Conservation (phyloP, 2,329 filamentous ascomycete genomes). For the Aspergillus pseudonomiae region DNA sequence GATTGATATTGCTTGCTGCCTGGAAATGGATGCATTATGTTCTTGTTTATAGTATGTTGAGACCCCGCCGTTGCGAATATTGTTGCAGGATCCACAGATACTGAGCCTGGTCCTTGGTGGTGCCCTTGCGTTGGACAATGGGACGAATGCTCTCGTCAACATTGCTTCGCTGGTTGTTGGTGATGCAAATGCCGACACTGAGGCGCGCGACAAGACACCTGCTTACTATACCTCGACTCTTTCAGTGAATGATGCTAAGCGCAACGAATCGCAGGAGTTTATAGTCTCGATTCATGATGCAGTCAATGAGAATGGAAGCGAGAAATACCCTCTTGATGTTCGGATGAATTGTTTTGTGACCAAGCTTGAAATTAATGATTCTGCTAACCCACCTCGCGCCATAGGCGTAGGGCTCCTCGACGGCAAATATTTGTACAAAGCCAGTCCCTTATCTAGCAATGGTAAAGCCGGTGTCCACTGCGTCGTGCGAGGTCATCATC, state of each 20-base stretch:
- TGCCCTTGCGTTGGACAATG: conserved; percentile 55
- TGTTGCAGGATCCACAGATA: conserved; percentile 57
- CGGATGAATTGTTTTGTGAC: conserved; percentile 52
- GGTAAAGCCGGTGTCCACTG: conserved; percentile 21
- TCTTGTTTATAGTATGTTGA: conserved; percentile 3
- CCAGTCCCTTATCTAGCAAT: conserved; percentile 43
- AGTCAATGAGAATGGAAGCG: conserved; percentile 26
- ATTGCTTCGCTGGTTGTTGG: conserved; percentile 51
- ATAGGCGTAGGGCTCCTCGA: conserved; percentile 54
- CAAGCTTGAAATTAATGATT: conserved; percentile 49
- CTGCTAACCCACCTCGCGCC: conserved; percentile 43
- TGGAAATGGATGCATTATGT: too few species aligned
- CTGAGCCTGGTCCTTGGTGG: conserved; percentile 56
- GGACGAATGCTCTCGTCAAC: conserved; percentile 44
- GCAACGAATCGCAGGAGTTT: conserved; percentile 45
- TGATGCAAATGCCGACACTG: conserved; percentile 56
- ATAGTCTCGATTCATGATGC: conserved; percentile 34
- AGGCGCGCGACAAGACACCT: conserved; percentile 51
- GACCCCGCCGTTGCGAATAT: conserved; percentile 49
- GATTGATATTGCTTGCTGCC: background rate
- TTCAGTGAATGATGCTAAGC: conserved; percentile 38
- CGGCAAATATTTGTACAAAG: conserved; percentile 51
- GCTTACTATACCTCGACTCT: conserved; percentile 63
- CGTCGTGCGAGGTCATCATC: conserved; percentile 51
- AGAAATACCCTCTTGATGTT: conserved; percentile 60